Percentiles rank a stretch among this genome's conserved stretches.
These are phyloP conservation scores for Puccinia triticina DNA, from an alignment of 1,284 basidiomycete genomes.

Conservation along the genomic window DNA sequence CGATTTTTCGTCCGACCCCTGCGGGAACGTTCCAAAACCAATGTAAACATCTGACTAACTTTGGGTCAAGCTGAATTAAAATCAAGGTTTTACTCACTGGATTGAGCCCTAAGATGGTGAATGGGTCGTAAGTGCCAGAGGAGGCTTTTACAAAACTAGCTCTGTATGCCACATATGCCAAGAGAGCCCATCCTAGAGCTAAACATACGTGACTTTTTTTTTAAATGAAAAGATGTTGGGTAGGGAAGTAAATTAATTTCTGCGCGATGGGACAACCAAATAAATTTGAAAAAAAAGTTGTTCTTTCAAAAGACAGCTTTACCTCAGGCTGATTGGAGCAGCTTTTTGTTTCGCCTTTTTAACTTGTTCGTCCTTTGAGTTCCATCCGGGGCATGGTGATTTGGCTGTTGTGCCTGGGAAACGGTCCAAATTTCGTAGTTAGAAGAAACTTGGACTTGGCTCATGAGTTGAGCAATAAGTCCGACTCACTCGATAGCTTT, in stretches of 20 bases:
- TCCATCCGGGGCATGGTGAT: conserved; percentile 70
- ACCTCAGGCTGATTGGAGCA: conserved; percentile 34
- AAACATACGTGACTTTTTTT: conserved; percentile 64
- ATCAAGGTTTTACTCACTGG: conserved; percentile 63
- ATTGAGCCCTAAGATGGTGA: conserved; percentile 84
- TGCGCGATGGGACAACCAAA: no score
- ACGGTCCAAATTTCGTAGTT: conserved; percentile 54
- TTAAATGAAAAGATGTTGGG: conserved; percentile 47
- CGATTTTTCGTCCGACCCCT: conserved; percentile 78
- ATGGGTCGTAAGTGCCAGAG: conserved; percentile 79
- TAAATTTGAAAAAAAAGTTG: no score
- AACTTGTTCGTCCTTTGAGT: conserved; percentile 63
- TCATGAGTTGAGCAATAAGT: conserved; percentile 29
- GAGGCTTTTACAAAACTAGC: conserved; percentile 68
- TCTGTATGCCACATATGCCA: conserved; percentile 72
- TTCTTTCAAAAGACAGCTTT: neutral
- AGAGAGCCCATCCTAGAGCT: conserved; percentile 73
- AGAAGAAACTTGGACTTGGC: no score
- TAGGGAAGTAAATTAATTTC: no score
- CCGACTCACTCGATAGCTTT: conserved; percentile 25
- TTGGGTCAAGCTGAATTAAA: neutral
- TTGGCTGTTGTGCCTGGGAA: conserved; percentile 53
- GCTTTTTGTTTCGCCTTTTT: conserved; percentile 40
- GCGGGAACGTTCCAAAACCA: conserved; percentile 4
- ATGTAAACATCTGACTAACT: neutral